Base-by-base conservation (phyloP, 306 rosid genomes). In the Cucumis cinereus region DNA sequence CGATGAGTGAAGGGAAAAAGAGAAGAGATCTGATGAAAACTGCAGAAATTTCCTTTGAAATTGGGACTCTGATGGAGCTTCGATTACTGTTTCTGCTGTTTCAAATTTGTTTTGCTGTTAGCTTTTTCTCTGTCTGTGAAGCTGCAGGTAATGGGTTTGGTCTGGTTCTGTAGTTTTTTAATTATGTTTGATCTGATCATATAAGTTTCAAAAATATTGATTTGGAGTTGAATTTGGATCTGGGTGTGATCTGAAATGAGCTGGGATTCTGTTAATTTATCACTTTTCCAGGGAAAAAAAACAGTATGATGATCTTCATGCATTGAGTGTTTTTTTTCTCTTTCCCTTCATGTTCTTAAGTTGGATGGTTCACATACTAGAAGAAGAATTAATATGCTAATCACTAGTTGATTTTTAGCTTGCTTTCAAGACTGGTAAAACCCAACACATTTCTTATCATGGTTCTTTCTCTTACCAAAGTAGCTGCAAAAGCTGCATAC, bases 121-220 rank as follows among this genome's bases (percentile, higher is more conserved):
- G 81, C 71, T 80, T 62, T 67, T 79, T 79, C 43, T 84, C 84
- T 71, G 74, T 83, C 81, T 83, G 73, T 84, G 91, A 79, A 84
- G 80, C 85, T 85, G 79, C 89, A 91, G 97, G 98, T 93, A 90
- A 75, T 82, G 81, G 41, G 81, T 70, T 81, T 83, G 74, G 19
- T 76, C 12, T 36, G 50, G 66, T 15, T 58, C 79, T 59, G 71
- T 77, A 43, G 20, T 28, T 1, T 35, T 5, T 77, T 67, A 8
- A 17, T 45, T 73, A 49, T 59, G 72, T 43, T 43, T 80, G 84
- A 78, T 80, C 80, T 43, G 47, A 67, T 23, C 43, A n/a, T 43
- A 19, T 56, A 68, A 8, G 54, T 10, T 49, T 36, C 22, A 20
- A 9, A 26, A 23, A 28, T 17, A 50, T 36, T 79, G 63, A 64